Evolutionary conservation across 495 filamentous ascomycete species (phyloP).

Genomic region (Penicillium roqueforti): DNA sequence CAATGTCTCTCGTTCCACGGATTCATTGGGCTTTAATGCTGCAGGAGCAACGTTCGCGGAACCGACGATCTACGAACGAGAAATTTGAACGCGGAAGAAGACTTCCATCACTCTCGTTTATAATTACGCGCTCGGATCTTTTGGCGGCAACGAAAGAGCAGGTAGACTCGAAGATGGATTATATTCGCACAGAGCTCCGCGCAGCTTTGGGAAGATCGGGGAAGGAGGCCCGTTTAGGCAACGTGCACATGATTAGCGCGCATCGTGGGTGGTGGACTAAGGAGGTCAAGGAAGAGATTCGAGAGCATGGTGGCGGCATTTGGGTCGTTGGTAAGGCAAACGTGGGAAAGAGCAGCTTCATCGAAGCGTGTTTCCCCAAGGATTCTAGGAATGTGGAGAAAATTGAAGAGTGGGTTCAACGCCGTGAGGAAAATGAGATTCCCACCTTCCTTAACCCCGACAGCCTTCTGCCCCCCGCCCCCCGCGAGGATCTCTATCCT

Average conservation of each 20-base stretch:
- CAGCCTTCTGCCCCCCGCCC: conserved; percentile 68
- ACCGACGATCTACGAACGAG: conserved; percentile 63
- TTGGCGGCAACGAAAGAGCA: conserved; percentile 74
- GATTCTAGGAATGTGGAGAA: conserved; percentile 52
- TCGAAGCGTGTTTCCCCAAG: conserved; percentile 81
- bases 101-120: conserved; percentile 64
- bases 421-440: conserved; percentile 21
- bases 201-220: conserved; percentile 60
- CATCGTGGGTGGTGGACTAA: conserved; percentile 85
- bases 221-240: conserved; percentile 67
- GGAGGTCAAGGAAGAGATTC: conserved; percentile 78
- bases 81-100: conserved; percentile 62
- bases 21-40: conserved; percentile 56
- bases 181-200: conserved; percentile 67
- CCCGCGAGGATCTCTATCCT: conserved; percentile 66
- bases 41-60: conserved; percentile 65
- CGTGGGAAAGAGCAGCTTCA: conserved; percentile 91
- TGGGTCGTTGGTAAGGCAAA: conserved; percentile 99
- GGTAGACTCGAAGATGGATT: conserved; percentile 79
- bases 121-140: conserved; percentile 86
- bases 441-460: conserved; percentile 20
- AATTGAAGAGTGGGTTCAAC: conserved; percentile 33
- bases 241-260: conserved; percentile 78
- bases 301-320: conserved; percentile 72
- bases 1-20: conserved; percentile 76